Percentiles rank a stretch among this genome's conserved stretches.
Conservation (phyloP, 495 filamentous ascomycete genomes). For the Hypoxylon fragiforme region DNA sequence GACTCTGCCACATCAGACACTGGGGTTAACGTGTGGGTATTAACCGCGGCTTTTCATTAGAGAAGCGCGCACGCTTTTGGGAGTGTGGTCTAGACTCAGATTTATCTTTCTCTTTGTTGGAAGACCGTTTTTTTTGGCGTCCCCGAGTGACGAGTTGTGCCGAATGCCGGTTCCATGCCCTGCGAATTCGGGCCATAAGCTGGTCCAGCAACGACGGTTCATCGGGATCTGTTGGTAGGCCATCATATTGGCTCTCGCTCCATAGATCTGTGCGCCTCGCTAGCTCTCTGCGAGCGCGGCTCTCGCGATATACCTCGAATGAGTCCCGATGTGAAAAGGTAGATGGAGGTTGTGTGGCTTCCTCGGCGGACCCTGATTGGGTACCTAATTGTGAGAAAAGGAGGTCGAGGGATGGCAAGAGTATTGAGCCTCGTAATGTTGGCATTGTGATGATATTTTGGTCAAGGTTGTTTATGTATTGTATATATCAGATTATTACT, state of each 20-base stretch:
- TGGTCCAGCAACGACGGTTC: neutral
- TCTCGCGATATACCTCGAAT: slow-evolving; percentile 14
- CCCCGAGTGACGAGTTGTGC: too few species aligned
- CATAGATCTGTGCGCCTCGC: neutral
- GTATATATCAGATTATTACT: too few species aligned
- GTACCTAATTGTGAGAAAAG: neutral
- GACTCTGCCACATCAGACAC: neutral
- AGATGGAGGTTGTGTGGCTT: neutral
- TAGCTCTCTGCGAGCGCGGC: neutral
- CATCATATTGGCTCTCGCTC: neutral
- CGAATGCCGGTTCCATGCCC: neutral
- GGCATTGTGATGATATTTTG: neutral
- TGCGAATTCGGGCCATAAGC: neutral
- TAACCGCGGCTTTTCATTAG: neutral
- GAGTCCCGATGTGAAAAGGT: slow-evolving; percentile 12
- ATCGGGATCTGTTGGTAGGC: neutral
- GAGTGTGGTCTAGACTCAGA: neutral
- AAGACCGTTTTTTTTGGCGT: neutral
- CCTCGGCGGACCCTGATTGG: neutral
- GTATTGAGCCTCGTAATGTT: neutral
- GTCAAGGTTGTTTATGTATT: too few species aligned
- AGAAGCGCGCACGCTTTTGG: neutral
- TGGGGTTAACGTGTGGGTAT: neutral
- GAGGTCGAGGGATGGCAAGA: neutral
- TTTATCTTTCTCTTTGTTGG: neutral